Evolutionary conservation across 129 eudicot genomes (phyloP).

Genomic region (Rutidosis leptorrhynchoides): DNA sequence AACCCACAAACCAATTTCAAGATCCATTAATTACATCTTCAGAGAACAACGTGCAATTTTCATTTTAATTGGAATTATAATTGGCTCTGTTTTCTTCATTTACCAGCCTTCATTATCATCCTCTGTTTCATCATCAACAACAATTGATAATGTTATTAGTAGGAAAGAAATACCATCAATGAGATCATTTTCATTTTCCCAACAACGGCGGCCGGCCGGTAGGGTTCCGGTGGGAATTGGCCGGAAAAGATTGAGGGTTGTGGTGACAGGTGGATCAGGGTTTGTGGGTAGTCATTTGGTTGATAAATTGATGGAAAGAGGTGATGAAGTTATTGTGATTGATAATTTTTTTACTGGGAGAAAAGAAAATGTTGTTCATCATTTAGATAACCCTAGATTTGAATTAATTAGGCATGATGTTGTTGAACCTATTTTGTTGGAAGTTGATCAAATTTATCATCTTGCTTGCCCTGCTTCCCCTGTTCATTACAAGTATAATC

Average conservation of each 20-base stretch:
- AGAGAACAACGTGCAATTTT: slow-evolving; percentile 63
- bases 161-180: slow-evolving; percentile 21
- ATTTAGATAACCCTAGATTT: slow-evolving; percentile 61
- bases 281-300: slow-evolving; percentile 89
- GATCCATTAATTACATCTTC: slow-evolving; percentile 60
- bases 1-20: slow-evolving; percentile 40
- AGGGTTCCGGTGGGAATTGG: slow-evolving; percentile 66
- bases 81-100: slow-evolving; percentile 72
- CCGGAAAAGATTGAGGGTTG: slow-evolving; percentile 57
- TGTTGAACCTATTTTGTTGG: slow-evolving; percentile 74
- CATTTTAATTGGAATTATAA: slow-evolving; percentile 59
- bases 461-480: slow-evolving; percentile 93
- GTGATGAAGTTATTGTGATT: slow-evolving; percentile 75
- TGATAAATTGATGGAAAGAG: slow-evolving; percentile 68
- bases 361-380: slow-evolving; percentile 71
- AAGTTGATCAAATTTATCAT: slow-evolving; percentile 88
- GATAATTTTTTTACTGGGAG: slow-evolving; percentile 86
- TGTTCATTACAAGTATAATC: slow-evolving; percentile 84
- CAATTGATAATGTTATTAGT: not conserved
- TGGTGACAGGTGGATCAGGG: slow-evolving; percentile 84
- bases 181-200: slow-evolving; percentile 21
- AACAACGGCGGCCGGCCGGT: slow-evolving; percentile 23
- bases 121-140: slow-evolving; percentile 18
- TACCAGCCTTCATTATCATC: slow-evolving; percentile 58
- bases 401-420: slow-evolving; percentile 86